Evolutionary conservation across 345 rosid species (phyloP), one percentile per base, ranked within the genome.

Genomic region (Angophora floribunda): DNA sequence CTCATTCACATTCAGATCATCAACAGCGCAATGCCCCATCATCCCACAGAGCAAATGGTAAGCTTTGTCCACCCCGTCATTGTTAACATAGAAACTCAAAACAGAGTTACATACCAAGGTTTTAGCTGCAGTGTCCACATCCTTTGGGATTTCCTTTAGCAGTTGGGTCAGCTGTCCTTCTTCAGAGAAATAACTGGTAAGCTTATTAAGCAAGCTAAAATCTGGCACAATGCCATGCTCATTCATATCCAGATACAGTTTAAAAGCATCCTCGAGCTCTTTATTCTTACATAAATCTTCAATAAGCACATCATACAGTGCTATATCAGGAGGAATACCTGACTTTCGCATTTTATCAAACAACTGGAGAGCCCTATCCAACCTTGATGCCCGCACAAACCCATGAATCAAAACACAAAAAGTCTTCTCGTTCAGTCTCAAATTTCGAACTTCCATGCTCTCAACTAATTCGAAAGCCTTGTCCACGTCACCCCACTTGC

Each of bases 401-500:
- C 98, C 98, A 88, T 97, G 97, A 92, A 96, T 94, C 94, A 97
- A 92, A 88, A 91, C 90, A 80, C 91, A 92, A 89, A 92, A 94
- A 1, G 99, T 96, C 92, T 95, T 96, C 90, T 92, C 95, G 85
- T 94, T 97, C 94, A 96, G 92, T 86, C 91, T 89, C 87, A 95
- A 45, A 89, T 85, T 87, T 11, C 85, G 91, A 61, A 91, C 93
- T 88, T 96, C 97, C 89, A 96, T 94, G 88, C 84, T 91, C 92
- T 96, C 93, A 86, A 95, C 93, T 92, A 97, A 91, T 91, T 94
- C 96, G 88, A 93, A 91, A 5, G 96, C 96, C 94, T 93, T 92
- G 87, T 97, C 99, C 61, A 96, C 96, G 89, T 94, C 89, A 50
- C 98, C 96, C 93, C 93, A 90, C 90, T 95, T 96, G 89, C 96